Percentiles rank a stretch among this genome's conserved stretches.
phyloP scores from a whole-genome alignment of 2,329 filamentous ascomycete species.

The Phialemonium atrogriseum region DNA sequence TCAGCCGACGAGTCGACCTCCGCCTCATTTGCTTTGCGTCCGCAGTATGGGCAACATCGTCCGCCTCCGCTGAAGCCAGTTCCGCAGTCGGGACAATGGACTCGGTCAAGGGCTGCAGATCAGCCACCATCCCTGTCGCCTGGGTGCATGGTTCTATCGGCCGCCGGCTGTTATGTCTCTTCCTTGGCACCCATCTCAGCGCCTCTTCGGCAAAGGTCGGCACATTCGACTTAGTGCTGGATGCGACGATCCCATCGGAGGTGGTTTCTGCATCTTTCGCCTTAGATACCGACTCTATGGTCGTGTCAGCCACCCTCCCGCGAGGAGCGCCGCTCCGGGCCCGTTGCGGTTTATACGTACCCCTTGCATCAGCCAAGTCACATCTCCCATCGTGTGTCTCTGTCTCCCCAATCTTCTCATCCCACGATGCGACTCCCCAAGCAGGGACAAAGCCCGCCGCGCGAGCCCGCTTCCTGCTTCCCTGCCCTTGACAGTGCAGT shows the following conservation, averaged over 20 bases:
- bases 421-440: constrained; percentile 23
- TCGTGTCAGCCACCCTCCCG: too few relatives aligned
- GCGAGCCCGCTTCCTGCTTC: constrained; percentile 25
- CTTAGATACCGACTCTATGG: constrained; percentile 8
- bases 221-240: constrained; percentile 3
- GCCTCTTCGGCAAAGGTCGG: constrained; percentile 13
- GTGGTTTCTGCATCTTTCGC: constrained; percentile 8
- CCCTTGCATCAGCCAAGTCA: constrained; percentile 16
- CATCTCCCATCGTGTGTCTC: constrained; percentile 5
- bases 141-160: constrained; percentile 15
- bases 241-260: constrained; percentile 1
- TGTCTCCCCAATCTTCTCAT: constrained; percentile 6
- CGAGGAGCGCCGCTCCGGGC: neutral
- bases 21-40: constrained; percentile 14
- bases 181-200: constrained; percentile 18
- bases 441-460: constrained; percentile 19
- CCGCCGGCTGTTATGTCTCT: constrained; percentile 23
- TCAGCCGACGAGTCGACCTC: constrained; percentile 18
- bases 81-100: constrained; percentile 12
- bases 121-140: constrained; percentile 10
- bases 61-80: constrained; percentile 4
- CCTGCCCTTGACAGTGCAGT: constrained; percentile 22
- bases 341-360: constrained; percentile 7
- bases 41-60: constrained; percentile 8
- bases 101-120: constrained; percentile 15